phyloP scores from a whole-genome alignment of 768 basidiomycete genomes.

The Hypholoma sublateritium region DNA sequence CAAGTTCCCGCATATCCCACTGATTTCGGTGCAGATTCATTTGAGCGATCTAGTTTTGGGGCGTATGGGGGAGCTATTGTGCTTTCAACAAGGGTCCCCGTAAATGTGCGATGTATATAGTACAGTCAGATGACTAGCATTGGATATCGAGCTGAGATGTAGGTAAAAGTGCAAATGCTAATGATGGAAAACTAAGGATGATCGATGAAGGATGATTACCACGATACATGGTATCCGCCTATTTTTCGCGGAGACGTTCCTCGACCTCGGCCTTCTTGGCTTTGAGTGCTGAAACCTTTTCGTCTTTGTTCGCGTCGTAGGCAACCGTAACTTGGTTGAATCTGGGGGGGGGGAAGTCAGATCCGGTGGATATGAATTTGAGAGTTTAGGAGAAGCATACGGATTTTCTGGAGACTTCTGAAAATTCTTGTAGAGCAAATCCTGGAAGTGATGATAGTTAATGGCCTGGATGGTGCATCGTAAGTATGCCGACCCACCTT shows the following conservation, averaged over 20 bases:
- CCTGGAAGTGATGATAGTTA: conserved; percentile 39
- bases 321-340: conserved; percentile 81
- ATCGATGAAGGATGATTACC: too few relatives aligned
- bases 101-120: too few relatives aligned
- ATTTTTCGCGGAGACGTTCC: conserved; percentile 59
- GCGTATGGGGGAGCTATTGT: too few relatives aligned
- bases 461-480: background rate
- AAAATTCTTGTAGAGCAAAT: conserved; percentile 90
- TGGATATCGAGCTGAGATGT: too few relatives aligned
- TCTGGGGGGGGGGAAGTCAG: conserved; percentile 33
- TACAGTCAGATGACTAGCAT: too few relatives aligned
- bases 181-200: too few relatives aligned
- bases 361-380: background rate
- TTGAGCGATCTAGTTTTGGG: too few relatives aligned
- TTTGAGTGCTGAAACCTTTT: conserved; percentile 75
- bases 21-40: too few relatives aligned
- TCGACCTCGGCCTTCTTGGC: conserved; percentile 64
- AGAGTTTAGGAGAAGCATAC: conserved; percentile 43
- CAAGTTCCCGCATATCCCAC: too few relatives aligned
- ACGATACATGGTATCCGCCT: background rate
- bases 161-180: too few relatives aligned
- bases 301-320: conserved; percentile 88
- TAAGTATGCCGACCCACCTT: conserved; percentile 41
- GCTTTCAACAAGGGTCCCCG: too few relatives aligned
- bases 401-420: conserved; percentile 96